These are phyloP conservation scores for Phytophthora aleatoria DNA, from an alignment of 352 stramenopile genomes.

Conservation along the genomic window DNA sequence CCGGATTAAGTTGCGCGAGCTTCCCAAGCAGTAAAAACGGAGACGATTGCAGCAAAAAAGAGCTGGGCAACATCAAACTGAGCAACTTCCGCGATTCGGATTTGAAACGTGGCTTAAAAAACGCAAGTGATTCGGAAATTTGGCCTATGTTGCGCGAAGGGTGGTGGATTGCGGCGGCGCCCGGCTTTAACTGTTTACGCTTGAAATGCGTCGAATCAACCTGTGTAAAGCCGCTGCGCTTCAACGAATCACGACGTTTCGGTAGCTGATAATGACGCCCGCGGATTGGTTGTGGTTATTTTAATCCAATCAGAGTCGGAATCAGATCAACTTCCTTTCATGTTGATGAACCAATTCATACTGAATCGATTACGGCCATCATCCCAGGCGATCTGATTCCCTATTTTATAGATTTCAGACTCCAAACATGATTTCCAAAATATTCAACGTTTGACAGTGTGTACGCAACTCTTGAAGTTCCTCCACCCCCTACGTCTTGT, in stretches of 20 bases:
- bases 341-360: background rate
- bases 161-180: slow-evolving; percentile 17
- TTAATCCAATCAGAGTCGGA: slow-evolving; percentile 7
- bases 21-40: slow-evolving; percentile 11
- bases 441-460: slow-evolving; percentile 18
- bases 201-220: slow-evolving; percentile 26
- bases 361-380: slow-evolving; percentile 23
- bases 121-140: background rate
- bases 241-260: slow-evolving; percentile 9
- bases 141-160: slow-evolving; percentile 11
- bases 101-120: background rate
- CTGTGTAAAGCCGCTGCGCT: slow-evolving; percentile 4
- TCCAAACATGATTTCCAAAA: slow-evolving; percentile 21
- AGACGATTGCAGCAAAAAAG: slow-evolving; percentile 6
- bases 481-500: background rate
- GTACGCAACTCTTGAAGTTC: background rate
- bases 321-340: background rate
- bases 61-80: background rate
- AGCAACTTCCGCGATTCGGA: background rate
- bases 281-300: background rate
- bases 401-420: slow-evolving; percentile 11
- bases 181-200: slow-evolving; percentile 24
- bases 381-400: background rate
- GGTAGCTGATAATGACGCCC: slow-evolving; percentile 7
- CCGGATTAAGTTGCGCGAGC: slow-evolving; percentile 2